phyloP scores from a whole-genome alignment of 176 grass and related monocot species.

The Musa acuminata region DNA sequence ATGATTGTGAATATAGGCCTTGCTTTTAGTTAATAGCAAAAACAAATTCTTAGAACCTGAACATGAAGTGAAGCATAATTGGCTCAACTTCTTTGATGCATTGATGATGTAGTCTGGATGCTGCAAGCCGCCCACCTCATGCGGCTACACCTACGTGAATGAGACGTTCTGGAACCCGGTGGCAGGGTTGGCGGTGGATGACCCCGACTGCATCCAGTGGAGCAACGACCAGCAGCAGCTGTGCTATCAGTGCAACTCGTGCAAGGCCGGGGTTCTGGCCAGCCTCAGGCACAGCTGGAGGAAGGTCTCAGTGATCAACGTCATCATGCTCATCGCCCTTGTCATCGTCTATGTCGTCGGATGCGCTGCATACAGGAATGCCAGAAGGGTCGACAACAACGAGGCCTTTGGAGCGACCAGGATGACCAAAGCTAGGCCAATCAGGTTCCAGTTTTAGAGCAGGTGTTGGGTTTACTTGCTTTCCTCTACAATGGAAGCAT shows the following conservation, averaged over 20 bases:
- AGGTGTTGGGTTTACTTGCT: not conserved
- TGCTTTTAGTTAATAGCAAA: not conserved
- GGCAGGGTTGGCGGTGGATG: not conserved
- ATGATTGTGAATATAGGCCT: not conserved
- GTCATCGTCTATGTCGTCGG: constrained; percentile 64
- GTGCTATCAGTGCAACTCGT: constrained; percentile 66
- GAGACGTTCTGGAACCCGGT: constrained; percentile 42
- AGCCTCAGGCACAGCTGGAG: constrained; percentile 87
- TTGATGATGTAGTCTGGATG: constrained; percentile 63
- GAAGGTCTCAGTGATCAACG: constrained; percentile 84
- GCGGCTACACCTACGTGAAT: constrained; percentile 48
- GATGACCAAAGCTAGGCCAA: constrained; percentile 71
- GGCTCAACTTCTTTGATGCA: not conserved
- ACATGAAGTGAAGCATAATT: too few relatives aligned
- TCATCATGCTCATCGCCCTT: constrained; percentile 68
- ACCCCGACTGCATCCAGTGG: constrained; percentile 40
- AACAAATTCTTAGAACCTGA: too few relatives aligned
- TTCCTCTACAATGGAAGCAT: not conserved
- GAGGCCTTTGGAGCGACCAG: constrained; percentile 46
- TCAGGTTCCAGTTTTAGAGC: constrained; percentile 71
- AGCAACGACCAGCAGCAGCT: constrained; percentile 68
- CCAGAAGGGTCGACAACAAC: constrained; percentile 53
- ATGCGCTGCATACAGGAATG: constrained; percentile 67
- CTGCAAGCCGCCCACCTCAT: constrained; percentile 80
- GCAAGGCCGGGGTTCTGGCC: constrained; percentile 76